Evolutionary conservation across 495 filamentous ascomycete genomes (phyloP).

Genomic region (Penicillium parvum): DNA sequence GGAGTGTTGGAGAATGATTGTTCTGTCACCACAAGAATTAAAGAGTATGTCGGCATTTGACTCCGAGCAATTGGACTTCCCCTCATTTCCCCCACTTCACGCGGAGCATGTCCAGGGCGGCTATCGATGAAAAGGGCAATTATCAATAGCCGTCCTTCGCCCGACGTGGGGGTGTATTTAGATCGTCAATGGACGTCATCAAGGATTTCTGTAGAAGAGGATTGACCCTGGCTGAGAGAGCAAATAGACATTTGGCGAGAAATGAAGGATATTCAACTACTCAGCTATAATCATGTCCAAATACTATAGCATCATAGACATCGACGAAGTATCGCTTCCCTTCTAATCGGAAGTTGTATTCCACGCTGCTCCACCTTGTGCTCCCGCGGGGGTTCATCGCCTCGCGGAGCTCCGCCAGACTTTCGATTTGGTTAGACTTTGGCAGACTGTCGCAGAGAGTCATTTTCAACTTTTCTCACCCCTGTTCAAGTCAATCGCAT

Average conservation of each 20-base stretch:
- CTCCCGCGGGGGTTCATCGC: constrained; percentile 1
- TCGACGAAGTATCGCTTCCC: no score
- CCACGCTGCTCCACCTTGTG: neutral
- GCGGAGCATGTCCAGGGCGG: constrained; percentile 37
- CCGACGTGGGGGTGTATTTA: constrained; percentile 9
- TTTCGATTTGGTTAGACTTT: neutral
- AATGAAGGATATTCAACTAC: no score
- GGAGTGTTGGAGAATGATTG: neutral
- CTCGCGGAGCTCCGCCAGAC: constrained; percentile 4
- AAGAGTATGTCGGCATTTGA: constrained; percentile 3
- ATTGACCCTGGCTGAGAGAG: no score
- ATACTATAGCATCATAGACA: no score
- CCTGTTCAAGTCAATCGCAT: constrained; percentile 1
- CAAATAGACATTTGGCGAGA: no score
- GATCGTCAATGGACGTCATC: neutral
- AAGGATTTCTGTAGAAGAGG: no score
- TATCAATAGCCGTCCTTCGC: constrained; percentile 29
- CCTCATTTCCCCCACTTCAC: constrained; percentile 5
- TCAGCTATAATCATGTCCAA: no score
- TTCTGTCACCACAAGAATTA: neutral
- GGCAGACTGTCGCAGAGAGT: no score
- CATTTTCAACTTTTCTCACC: constrained; percentile 5
- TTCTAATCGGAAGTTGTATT: neutral
- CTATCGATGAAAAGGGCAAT: constrained; percentile 17
- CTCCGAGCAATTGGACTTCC: constrained; percentile 4